Evolutionary conservation across 176 grass and related monocot genomes (phyloP).

Genomic region (maize (Zea mays)): DNA sequence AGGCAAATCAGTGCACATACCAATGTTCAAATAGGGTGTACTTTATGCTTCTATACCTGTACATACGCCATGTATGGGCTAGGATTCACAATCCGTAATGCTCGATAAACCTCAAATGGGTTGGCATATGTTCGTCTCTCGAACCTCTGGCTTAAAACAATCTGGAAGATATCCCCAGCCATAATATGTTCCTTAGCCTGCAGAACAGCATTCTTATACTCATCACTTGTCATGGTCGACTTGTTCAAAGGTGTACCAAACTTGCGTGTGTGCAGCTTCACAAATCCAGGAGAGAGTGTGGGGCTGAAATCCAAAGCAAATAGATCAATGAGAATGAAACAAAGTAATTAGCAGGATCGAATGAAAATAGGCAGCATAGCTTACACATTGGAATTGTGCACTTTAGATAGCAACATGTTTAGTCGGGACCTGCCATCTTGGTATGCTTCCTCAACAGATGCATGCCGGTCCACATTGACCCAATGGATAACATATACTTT

Average conservation of each 20-base stretch:
- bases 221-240: conserved; percentile 83
- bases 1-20: neutral
- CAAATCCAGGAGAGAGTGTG: conserved; percentile 69
- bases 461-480: conserved; percentile 65
- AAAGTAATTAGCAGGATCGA: neutral
- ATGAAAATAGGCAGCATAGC: conserved; percentile 29
- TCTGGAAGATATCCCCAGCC: conserved; percentile 85
- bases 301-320: conserved; percentile 56
- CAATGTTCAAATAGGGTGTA: neutral
- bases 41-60: conserved; percentile 51
- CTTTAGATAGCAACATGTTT: conserved; percentile 62
- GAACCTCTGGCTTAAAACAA: conserved; percentile 86
- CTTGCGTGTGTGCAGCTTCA: conserved; percentile 63
- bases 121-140: conserved; percentile 79
- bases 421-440: conserved; percentile 61
- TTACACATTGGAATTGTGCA: conserved; percentile 85
- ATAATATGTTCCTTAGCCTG: conserved; percentile 84
- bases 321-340: conserved; percentile 26
- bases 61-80: conserved; percentile 83
- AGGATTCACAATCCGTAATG: conserved; percentile 80
- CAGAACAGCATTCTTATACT: conserved; percentile 82
- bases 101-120: conserved; percentile 79
- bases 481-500: conserved; percentile 90
- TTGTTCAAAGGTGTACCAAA: conserved; percentile 67
- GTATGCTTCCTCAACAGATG: conserved; percentile 69